Conservation (phyloP, 352 stramenopile species). For the Globisporangium viniferum region DNA sequence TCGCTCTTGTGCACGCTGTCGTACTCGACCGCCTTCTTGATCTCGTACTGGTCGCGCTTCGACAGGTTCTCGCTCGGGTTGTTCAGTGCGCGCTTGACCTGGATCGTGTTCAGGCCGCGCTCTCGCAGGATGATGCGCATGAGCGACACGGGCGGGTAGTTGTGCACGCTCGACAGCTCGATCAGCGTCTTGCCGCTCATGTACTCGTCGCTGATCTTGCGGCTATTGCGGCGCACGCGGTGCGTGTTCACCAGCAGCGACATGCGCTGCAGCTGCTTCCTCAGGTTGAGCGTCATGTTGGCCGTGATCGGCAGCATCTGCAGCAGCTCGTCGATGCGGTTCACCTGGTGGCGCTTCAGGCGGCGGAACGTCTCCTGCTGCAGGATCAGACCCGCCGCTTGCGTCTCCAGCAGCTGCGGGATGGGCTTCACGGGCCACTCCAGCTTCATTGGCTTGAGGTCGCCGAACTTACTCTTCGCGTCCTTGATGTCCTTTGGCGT, state of each 20-base stretch:
- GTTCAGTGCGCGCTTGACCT: slow-evolving; percentile 63
- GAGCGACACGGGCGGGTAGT: slow-evolving; percentile 81
- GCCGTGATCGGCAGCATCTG: slow-evolving; percentile 85
- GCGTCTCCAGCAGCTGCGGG: slow-evolving; percentile 77
- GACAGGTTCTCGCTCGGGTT: slow-evolving; percentile 43
- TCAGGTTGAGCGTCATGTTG: slow-evolving; percentile 86
- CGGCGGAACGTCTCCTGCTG: slow-evolving; percentile 85
- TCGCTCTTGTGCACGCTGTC: slow-evolving; percentile 86
- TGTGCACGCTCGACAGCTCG: slow-evolving; percentile 66
- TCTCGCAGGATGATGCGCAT: slow-evolving; percentile 77
- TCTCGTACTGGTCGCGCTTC: slow-evolving; percentile 69
- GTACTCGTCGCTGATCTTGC: slow-evolving; percentile 66
- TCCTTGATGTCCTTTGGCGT: slow-evolving; percentile 44
- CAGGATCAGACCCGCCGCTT: slow-evolving; percentile 74
- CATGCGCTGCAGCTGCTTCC: slow-evolving; percentile 84
- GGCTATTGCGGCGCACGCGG: slow-evolving; percentile 59
- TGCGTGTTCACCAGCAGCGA: slow-evolving; percentile 85
- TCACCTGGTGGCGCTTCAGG: slow-evolving; percentile 76
- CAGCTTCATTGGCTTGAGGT: slow-evolving; percentile 45
- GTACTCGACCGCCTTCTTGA: slow-evolving; percentile 68
- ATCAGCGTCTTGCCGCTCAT: slow-evolving; percentile 74
- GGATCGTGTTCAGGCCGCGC: slow-evolving; percentile 55
- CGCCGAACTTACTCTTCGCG: slow-evolving; percentile 60
- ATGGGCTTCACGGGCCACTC: slow-evolving; percentile 78
- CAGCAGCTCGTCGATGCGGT: slow-evolving; percentile 76